phyloP scores from a whole-genome alignment of 306 rosid species.

The Castanea crenata region DNA sequence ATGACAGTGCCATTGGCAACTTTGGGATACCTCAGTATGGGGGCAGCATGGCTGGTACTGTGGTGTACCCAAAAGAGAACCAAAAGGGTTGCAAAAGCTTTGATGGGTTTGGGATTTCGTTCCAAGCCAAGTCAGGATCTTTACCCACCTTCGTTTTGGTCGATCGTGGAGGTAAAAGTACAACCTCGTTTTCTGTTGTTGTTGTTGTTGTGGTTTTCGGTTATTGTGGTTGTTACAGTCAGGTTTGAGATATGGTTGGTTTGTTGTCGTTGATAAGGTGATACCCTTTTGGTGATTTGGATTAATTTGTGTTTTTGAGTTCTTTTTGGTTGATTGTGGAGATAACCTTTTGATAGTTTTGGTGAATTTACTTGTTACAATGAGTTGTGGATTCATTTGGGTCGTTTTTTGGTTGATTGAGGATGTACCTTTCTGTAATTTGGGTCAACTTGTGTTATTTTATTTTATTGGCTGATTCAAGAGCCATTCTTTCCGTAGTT shows the following conservation, averaged over 20 bases:
- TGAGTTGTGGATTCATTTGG: background rate
- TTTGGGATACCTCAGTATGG: conserved; percentile 99
- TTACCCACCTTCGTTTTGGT: conserved; percentile 87
- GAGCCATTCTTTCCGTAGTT: background rate
- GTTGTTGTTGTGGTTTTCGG: background rate
- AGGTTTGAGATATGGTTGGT: background rate
- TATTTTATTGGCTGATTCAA: background rate
- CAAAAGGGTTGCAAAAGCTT: conserved; percentile 82
- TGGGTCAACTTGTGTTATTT: background rate
- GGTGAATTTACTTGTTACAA: background rate
- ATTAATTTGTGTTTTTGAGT: background rate
- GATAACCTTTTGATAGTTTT: background rate
- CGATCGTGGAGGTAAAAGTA: conserved; percentile 86
- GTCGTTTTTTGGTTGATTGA: background rate
- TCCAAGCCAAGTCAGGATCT: conserved; percentile 73
- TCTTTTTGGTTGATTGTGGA: background rate
- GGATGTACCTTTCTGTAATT: background rate
- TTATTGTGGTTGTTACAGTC: conserved; percentile 12
- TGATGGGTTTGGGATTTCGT: conserved; percentile 67
- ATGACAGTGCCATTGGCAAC: conserved; percentile 97
- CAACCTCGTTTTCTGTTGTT: background rate
- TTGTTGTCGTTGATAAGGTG: background rate
- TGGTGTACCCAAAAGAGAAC: conserved; percentile 78
- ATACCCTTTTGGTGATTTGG: background rate
- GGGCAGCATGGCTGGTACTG: conserved; percentile 94